Base-by-base conservation (phyloP, 306 rosid genomes). In the Delonix regia region DNA sequence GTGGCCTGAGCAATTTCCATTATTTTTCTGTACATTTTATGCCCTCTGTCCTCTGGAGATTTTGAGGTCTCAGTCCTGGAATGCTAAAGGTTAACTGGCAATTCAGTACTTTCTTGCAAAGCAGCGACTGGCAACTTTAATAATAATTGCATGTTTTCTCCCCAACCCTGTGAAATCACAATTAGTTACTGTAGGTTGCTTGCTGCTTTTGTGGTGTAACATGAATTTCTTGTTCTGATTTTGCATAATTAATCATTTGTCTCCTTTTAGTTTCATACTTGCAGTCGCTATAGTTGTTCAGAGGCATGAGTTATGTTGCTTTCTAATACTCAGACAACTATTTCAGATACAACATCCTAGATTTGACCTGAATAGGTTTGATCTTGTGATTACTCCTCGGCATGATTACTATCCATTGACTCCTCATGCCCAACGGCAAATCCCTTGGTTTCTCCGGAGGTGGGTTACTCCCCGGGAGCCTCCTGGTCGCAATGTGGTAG, bases 291-390 rank as follows among this genome's bases (percentile, higher is more conserved):
- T 71, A 45, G 76, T 38, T 73, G 51, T 57, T 65, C 62, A 64
- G 11, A 57, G 57, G 76, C 51, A 72, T 42, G 39, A 12, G 27
- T 71, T 67, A n/a, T 30, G 6, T 64, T 79, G 44, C 78, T 67
- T 76, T 77, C 60, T 79, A 56, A 77, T 68, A 41, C 70, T 63
- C 79, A 53, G 34, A 56, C 62, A 61, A 48, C 19, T 78, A 44
- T 81, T 85, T 78, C 96, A 95, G 97, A 91, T 95, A 88, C 98
- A 95, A 80, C 98, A 93, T 85, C 99, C 98, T 33, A 88, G 99
- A 83, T 84, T 85, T 4, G 72, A 62, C 72, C 81, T 95, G 71
- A 78, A 83, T 81, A 87, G 94, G 87, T 95, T 93, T 88, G 99
- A 95, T 82, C 84, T 95, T 88, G 96, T 95, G 60, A 81, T 93